Base-by-base conservation (phyloP, 2,329 filamentous ascomycete genomes). In the Fusarium sulawesiense region DNA sequence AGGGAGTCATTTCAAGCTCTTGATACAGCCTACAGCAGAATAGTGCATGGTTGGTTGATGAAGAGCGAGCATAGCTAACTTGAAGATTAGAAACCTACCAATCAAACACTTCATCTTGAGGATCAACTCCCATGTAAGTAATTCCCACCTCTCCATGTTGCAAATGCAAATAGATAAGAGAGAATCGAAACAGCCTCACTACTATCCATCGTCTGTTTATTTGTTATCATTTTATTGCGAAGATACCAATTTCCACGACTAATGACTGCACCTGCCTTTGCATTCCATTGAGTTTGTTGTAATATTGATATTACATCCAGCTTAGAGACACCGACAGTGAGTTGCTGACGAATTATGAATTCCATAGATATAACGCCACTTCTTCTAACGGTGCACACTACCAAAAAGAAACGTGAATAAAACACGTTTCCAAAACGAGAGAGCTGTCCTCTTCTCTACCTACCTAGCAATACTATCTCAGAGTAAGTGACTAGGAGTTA, bases 271-370 rank as follows among this genome's bases (percentile, higher is more conserved):
- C 11, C 42, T 29, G 23, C 42, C 45, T n/a, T 14, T 16, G 40
- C 50, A 55, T 65, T 66, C 29, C 32, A 44, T 29, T n/a, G 34
- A 42, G 27, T 56, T 49, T 48, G 21, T 27, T 9, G 10, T 12
- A 18, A 29, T 20, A n/a, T 44, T 7, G 21, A 42, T 34, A 37
- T 32, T 18, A 42, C 41, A 30, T 21, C 34, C 34, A 32, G 47
- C 42, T 50, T 21, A 42, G 40, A 30, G 40, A 60, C 41, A 65
- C 20, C 45, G 32, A 48, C 21, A 47, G 23, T 50, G 13, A 44
- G 49, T 53, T 66, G 53, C 54, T 68, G 60, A 68, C 49, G 44
- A 60, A 45, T 58, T 49, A 42, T n/a, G 30, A 47, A 46, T 27
- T 37, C 34, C 34, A n/a, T 49, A 23, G 59, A 23, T 30, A 27